phyloP scores from a whole-genome alignment of 164 flowering plant species.

The Brasenia schreberi region DNA sequence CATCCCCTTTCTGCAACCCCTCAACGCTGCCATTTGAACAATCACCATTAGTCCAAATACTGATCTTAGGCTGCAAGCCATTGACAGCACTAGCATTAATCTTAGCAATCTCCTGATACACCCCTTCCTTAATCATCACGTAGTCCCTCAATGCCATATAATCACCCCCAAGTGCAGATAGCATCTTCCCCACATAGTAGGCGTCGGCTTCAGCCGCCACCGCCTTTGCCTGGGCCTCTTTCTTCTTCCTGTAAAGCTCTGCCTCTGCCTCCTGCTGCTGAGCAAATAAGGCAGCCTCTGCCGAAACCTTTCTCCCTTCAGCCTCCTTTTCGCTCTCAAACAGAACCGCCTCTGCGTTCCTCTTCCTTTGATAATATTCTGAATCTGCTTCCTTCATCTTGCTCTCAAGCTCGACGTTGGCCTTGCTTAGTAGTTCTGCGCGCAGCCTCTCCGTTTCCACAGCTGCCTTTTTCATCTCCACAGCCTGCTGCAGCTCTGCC shows the following conservation, averaged over 20 bases:
- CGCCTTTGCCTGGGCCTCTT: slow-evolving; percentile 23
- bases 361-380: slow-evolving; percentile 21
- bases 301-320: slow-evolving; percentile 12
- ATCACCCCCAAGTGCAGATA: slow-evolving; percentile 17
- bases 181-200: slow-evolving; percentile 9
- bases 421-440: slow-evolving; percentile 18
- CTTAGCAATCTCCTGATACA: slow-evolving; percentile 26
- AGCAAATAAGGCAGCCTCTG: slow-evolving; percentile 16
- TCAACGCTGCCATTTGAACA: background rate
- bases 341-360: slow-evolving; percentile 24
- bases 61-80: slow-evolving; percentile 31
- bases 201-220: slow-evolving; percentile 20
- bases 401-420: slow-evolving; percentile 16
- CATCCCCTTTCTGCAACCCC: slow-evolving; percentile 5
- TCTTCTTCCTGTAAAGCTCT: slow-evolving; percentile 21
- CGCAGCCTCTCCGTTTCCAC: slow-evolving; percentile 14
- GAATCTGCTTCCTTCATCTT: slow-evolving; percentile 26
- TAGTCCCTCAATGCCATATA: slow-evolving; percentile 26
- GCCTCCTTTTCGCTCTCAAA: slow-evolving; percentile 19
- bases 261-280: slow-evolving; percentile 19
- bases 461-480: slow-evolving; percentile 18
- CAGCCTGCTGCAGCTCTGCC: slow-evolving; percentile 19
- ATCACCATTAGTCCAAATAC: slow-evolving; percentile 14
- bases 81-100: slow-evolving; percentile 21
- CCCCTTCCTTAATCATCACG: slow-evolving; percentile 24